Evolutionary conservation across 345 rosid species (phyloP).

Genomic region (Anastatica hierochuntica): DNA sequence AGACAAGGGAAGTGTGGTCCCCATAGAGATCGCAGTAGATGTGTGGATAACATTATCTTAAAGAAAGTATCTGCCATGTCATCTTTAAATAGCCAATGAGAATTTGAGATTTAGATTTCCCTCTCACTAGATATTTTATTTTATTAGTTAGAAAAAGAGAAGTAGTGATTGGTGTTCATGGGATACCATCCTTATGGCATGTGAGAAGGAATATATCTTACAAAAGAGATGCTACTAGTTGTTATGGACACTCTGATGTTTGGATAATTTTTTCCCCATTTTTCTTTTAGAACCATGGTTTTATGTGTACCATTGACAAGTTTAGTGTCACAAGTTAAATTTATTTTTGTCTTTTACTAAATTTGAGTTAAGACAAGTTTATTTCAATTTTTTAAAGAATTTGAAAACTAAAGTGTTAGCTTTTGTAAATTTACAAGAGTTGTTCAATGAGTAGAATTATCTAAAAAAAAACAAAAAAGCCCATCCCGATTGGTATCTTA

Average conservation of each 20-base stretch:
- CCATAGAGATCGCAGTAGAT: constrained; percentile 17
- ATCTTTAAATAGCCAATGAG: constrained; percentile 44
- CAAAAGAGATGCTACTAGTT: neutral
- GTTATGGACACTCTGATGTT: constrained; percentile 9
- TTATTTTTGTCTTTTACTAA: too few relatives aligned
- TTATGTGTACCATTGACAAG: too few relatives aligned
- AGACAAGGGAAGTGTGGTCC: constrained; percentile 17
- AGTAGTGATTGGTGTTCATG: constrained; percentile 20
- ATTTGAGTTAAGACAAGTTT: too few relatives aligned
- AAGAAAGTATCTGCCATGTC: constrained; percentile 43
- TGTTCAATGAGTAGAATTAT: too few relatives aligned
- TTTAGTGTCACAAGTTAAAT: too few relatives aligned
- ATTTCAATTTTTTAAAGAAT: too few relatives aligned
- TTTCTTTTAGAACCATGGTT: too few relatives aligned
- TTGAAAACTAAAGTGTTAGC: too few relatives aligned
- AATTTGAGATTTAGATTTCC: constrained; percentile 48
- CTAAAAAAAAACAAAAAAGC: too few relatives aligned
- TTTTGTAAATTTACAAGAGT: too few relatives aligned
- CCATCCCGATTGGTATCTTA: too few relatives aligned
- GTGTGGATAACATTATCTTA: constrained; percentile 59
- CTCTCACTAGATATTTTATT: constrained; percentile 16
- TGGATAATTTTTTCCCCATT: neutral
- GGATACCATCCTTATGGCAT: neutral
- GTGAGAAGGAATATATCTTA: constrained; percentile 4
- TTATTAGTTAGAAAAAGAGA: neutral